Percentiles rank a stretch among this genome's conserved stretches.
phyloP scores from a whole-genome alignment of 129 eudicot genomes.

The Chrysanthemum seticuspe region DNA sequence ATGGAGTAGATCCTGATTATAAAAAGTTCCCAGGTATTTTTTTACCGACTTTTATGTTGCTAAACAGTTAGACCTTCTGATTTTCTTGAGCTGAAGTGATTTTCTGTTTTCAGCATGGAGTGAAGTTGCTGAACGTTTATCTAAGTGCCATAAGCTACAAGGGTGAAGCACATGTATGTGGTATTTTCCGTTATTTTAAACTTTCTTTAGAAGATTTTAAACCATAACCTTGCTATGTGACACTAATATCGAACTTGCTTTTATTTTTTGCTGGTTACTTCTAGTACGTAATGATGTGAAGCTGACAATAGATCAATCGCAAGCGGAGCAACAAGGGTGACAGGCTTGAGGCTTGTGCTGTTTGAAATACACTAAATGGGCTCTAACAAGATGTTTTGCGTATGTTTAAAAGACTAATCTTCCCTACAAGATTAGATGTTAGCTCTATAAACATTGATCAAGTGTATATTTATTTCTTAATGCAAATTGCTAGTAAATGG shows the following conservation, averaged over 20 bases:
- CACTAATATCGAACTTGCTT: not conserved
- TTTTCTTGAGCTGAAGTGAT: constrained; percentile 8
- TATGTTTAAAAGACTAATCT: constrained; percentile 7
- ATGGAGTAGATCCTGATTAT: constrained; percentile 90
- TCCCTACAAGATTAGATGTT: constrained; percentile 7
- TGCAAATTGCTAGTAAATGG: constrained; percentile 1
- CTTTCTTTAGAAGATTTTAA: not conserved
- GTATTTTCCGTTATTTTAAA: not conserved
- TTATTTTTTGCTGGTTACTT: not conserved
- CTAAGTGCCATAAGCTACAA: constrained; percentile 64
- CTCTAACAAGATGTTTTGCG: not conserved
- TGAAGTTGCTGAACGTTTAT: constrained; percentile 55
- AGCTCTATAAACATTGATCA: constrained; percentile 18
- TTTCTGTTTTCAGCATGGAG: constrained; percentile 57
- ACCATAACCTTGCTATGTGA: not conserved
- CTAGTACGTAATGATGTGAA: not conserved
- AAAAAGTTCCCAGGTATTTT: constrained; percentile 50
- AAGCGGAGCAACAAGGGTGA: not conserved
- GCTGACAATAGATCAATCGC: not conserved
- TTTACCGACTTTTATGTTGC: not conserved
- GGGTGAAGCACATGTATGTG: constrained; percentile 21
- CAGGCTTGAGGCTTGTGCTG: not conserved
- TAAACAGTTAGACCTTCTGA: not conserved
- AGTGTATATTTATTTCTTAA: not conserved
- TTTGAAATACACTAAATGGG: not conserved